These are phyloP conservation scores for Lycium ferocissimum DNA, from an alignment of 257 asterid species.

Conservation along the genomic window DNA sequence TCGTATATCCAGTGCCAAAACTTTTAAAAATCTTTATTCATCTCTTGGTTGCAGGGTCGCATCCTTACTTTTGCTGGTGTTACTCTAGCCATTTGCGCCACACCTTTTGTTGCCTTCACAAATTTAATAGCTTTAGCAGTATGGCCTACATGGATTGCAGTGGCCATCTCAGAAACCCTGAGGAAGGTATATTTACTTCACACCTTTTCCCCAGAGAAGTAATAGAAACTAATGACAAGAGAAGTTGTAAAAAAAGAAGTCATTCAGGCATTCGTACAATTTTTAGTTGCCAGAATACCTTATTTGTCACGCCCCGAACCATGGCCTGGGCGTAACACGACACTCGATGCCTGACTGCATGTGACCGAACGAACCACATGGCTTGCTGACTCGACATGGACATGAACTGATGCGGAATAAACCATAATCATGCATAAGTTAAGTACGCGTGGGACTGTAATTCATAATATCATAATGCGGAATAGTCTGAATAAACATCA, in stretches of 20 bases:
- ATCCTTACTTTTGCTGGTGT: constrained; percentile 88
- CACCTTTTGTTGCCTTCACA: constrained; percentile 77
- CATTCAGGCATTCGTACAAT: background rate
- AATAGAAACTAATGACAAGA: background rate
- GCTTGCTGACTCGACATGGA: too few relatives aligned
- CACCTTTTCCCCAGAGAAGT: constrained; percentile 26
- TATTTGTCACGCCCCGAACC: too few relatives aligned
- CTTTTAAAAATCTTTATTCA: background rate
- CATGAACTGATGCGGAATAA: too few relatives aligned
- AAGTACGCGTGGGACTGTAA: too few relatives aligned
- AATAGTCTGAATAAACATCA: too few relatives aligned
- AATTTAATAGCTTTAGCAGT: constrained; percentile 85
- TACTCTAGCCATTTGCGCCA: constrained; percentile 76
- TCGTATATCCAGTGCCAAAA: background rate
- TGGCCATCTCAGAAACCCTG: constrained; percentile 84
- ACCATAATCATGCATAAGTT: too few relatives aligned
- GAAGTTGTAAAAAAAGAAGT: background rate
- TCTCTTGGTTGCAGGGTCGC: constrained; percentile 64
- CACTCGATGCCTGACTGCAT: too few relatives aligned
- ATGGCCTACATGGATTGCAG: constrained; percentile 96
- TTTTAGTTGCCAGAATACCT: background rate
- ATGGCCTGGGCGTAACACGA: too few relatives aligned
- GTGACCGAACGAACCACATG: too few relatives aligned
- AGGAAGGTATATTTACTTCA: constrained; percentile 69
- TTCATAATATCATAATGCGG: too few relatives aligned